These are phyloP conservation scores for Dendrobium nobile DNA, from an alignment of 106 monocot genomes.

Conservation along the genomic window DNA sequence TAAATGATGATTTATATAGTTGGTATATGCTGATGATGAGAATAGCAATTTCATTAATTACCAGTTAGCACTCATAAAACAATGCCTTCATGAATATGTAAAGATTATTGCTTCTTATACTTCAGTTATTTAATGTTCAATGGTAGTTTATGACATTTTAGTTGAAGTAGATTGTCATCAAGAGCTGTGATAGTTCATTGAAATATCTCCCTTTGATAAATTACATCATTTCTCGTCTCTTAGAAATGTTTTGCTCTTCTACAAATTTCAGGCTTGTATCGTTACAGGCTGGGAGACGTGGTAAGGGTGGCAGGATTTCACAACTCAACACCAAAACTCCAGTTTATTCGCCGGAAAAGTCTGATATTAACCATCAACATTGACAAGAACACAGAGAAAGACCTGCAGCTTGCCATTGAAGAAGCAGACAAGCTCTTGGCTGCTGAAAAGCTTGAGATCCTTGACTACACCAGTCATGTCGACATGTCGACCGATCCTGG, in stretches of 20 bases:
- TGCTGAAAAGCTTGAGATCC: constrained; percentile 64
- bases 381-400: constrained; percentile 96
- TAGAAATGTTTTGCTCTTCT: neutral
- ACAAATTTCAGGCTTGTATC: constrained; percentile 56
- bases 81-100: no score
- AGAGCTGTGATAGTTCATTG: neutral
- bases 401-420: constrained; percentile 63
- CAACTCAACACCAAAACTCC: constrained; percentile 68
- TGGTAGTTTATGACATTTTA: no score
- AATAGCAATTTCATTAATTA: no score
- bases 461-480: constrained; percentile 75
- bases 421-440: constrained; percentile 51
- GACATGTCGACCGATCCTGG: constrained; percentile 58
- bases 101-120: no score
- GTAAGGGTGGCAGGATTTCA: constrained; percentile 63
- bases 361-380: constrained; percentile 70
- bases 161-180: neutral
- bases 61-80: no score
- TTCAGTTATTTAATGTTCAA: no score
- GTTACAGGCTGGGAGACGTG: constrained; percentile 71
- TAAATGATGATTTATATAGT: no score
- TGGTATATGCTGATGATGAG: no score
- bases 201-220: neutral
- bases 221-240: no score
- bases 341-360: constrained; percentile 63